phyloP scores from a whole-genome alignment of 306 rosid species.

The Glycyrrhiza uralensis region DNA sequence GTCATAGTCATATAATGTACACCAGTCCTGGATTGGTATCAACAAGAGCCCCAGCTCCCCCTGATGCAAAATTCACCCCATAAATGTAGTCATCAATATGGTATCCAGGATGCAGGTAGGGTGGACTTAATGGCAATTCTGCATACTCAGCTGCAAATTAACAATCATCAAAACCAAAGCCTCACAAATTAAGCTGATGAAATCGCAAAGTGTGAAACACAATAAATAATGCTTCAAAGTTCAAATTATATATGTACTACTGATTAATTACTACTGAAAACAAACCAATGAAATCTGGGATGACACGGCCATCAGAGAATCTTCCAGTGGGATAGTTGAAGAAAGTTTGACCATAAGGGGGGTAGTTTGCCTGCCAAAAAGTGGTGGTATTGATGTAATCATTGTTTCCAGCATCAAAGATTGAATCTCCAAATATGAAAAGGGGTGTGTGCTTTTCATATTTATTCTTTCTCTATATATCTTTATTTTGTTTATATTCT shows the following conservation, averaged over 20 bases:
- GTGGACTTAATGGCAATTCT: slow-evolving; percentile 31
- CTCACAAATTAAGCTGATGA: too few relatives aligned
- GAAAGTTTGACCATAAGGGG: slow-evolving; percentile 47
- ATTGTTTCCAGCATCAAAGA: slow-evolving; percentile 60
- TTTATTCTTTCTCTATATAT: too few relatives aligned
- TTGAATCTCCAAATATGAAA: slow-evolving; percentile 69
- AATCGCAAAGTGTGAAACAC: too few relatives aligned
- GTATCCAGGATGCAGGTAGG: slow-evolving; percentile 38
- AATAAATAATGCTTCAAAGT: too few relatives aligned
- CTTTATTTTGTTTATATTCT: too few relatives aligned
- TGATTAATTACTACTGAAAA: too few relatives aligned
- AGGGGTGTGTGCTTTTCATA: too few relatives aligned
- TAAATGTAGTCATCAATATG: not conserved
- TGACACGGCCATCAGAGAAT: slow-evolving; percentile 40
- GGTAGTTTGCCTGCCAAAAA: slow-evolving; percentile 7
- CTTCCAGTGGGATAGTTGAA: slow-evolving; percentile 48
- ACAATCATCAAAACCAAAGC: slow-evolving; percentile 6
- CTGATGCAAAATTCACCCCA: slow-evolving; percentile 67
- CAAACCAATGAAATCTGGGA: slow-evolving; percentile 51
- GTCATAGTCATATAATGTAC: too few relatives aligned
- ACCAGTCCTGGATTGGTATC: slow-evolving; percentile 44
- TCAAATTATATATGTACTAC: too few relatives aligned
- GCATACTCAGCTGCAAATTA: slow-evolving; percentile 58
- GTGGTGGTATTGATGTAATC: slow-evolving; percentile 39
- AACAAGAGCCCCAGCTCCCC: slow-evolving; percentile 53